A percentile compares a stretch with the other conserved stretches of the same genome.
Conservation (phyloP, 169 alveolate species). For the Cryptosporidium xiaoi region DNA sequence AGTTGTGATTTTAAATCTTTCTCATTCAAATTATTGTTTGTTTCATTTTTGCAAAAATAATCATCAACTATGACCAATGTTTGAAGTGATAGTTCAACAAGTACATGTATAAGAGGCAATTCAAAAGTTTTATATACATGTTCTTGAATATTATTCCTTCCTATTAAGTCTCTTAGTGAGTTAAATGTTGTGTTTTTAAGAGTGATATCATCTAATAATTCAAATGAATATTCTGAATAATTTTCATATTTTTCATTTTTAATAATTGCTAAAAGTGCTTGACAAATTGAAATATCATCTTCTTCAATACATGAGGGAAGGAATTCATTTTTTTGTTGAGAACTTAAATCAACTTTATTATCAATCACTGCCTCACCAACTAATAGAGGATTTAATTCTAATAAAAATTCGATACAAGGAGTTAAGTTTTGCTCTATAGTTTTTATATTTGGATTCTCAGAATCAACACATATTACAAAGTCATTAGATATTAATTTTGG, state of each 20-base stretch:
- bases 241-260: background rate
- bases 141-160: background rate
- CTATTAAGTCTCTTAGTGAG: background rate
- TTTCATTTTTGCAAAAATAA: background rate
- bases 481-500: constrained; percentile 52
- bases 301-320: constrained; percentile 36
- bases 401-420: constrained; percentile 45
- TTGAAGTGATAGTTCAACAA: constrained; percentile 40
- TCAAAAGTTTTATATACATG: background rate
- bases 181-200: constrained; percentile 44
- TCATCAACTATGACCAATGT: constrained; percentile 46
- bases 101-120: constrained; percentile 25
- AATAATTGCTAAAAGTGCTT: constrained; percentile 4
- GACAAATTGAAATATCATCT: constrained; percentile 48
- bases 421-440: constrained; percentile 40
- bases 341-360: constrained; percentile 8
- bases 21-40: background rate
- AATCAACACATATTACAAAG: constrained; percentile 33
- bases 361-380: constrained; percentile 56
- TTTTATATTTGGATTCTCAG: constrained; percentile 33
- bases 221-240: background rate
- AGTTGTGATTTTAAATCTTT: background rate
- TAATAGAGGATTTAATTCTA: constrained; percentile 29
- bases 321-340: constrained; percentile 22
- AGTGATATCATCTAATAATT: constrained; percentile 16